Percentiles rank a stretch among this genome's conserved stretches.
Conservation (phyloP, 306 rosid genomes). For the Casuarina cunninghamiana region DNA sequence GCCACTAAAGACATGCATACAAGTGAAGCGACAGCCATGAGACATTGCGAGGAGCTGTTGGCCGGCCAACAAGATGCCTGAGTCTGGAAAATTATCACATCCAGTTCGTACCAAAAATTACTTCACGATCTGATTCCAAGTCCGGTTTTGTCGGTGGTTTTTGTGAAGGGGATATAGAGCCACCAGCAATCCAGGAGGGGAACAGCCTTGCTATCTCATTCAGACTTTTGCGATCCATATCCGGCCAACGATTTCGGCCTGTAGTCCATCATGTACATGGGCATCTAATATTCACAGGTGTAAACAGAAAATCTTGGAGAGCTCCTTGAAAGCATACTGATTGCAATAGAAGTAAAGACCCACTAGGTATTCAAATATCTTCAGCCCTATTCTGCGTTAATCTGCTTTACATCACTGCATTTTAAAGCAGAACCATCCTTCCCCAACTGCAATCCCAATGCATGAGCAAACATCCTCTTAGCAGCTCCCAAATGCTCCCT, state of each 20-base stretch:
- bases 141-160: not conserved
- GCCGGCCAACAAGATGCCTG: not conserved
- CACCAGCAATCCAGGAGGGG: constrained; percentile 27
- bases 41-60: not conserved
- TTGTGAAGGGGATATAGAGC: constrained; percentile 11
- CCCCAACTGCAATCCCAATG: constrained; percentile 71
- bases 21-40: not conserved
- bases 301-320: constrained; percentile 26
- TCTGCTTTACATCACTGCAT: constrained; percentile 47
- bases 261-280: constrained; percentile 14
- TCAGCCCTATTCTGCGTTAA: constrained; percentile 24
- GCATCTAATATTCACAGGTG: constrained; percentile 15
- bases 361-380: constrained; percentile 20
- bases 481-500: constrained; percentile 93
- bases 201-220: constrained; percentile 20
- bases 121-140: not conserved
- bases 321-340: constrained; percentile 17
- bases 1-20: not conserved
- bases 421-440: constrained; percentile 54
- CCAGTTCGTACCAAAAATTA: not conserved
- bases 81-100: not conserved
- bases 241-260: constrained; percentile 10
- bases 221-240: constrained; percentile 24
- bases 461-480: constrained; percentile 91
- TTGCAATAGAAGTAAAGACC: constrained; percentile 21